Evolutionary conservation across 139 green algal species (phyloP).

Genomic region (Gonium pectorale): DNA sequence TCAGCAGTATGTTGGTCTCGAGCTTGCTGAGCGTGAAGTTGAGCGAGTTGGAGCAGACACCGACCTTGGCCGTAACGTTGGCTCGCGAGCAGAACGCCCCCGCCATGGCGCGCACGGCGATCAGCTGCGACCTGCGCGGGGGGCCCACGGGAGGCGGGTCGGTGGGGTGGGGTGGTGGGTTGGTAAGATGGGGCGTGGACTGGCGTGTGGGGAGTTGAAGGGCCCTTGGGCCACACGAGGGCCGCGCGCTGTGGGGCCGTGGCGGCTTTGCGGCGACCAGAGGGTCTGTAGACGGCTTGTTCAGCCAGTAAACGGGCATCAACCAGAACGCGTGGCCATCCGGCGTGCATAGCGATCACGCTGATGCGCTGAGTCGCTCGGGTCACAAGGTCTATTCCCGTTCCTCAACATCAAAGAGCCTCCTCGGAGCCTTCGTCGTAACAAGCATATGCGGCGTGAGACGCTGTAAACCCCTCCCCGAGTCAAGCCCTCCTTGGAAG

Average conservation of each 20-base stretch:
- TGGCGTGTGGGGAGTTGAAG: background rate
- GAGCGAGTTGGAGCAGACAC: constrained; percentile 10
- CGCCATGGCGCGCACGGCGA: background rate
- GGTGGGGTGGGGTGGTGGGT: too few species aligned
- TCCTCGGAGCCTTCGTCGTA: background rate
- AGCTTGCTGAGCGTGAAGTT: constrained; percentile 32
- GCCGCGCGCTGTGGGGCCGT: background rate
- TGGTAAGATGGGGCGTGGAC: background rate
- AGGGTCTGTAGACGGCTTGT: background rate
- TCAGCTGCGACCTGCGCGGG: background rate
- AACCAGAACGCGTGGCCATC: too few species aligned
- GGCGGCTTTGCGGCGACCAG: background rate
- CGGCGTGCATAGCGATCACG: too few species aligned
- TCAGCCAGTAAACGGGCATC: background rate
- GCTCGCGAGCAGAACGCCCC: constrained; percentile 29
- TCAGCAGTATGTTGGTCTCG: background rate
- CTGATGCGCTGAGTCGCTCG: too few species aligned
- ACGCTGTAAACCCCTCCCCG: background rate
- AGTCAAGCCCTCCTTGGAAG: background rate
- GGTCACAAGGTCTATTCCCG: too few species aligned
- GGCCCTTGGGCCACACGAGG: background rate
- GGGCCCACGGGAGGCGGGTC: too few species aligned
- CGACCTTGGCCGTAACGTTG: constrained; percentile 20
- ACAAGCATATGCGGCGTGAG: background rate
- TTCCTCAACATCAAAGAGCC: background rate